phyloP scores from a whole-genome alignment of 352 stramenopile species.

The Phytopythium montanum region DNA sequence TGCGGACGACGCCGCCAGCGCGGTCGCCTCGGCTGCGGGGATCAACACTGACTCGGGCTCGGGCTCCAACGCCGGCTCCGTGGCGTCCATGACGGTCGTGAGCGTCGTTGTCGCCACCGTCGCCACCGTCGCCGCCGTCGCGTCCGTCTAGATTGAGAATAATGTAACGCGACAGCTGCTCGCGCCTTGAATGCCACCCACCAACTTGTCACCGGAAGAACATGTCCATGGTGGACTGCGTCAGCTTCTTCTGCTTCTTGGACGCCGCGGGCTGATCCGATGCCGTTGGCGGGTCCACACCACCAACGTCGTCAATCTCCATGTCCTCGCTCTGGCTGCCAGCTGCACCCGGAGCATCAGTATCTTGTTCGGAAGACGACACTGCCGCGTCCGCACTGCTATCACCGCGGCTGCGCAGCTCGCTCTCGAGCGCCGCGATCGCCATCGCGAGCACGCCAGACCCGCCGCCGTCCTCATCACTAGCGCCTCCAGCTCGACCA shows the following conservation, averaged over 20 bases:
- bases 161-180: background rate
- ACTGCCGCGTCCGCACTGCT: background rate
- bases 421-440: background rate
- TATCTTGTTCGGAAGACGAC: background rate
- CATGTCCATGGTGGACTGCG: constrained; percentile 1
- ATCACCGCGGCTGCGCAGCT: background rate
- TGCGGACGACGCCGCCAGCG: constrained; percentile 2
- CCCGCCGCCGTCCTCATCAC: background rate
- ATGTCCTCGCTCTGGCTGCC: background rate
- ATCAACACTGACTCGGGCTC: constrained; percentile 1
- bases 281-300: background rate
- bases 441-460: constrained; percentile 4
- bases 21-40: background rate
- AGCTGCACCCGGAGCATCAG: background rate
- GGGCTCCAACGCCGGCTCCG: background rate
- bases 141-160: background rate
- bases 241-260: background rate
- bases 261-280: background rate
- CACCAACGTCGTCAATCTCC: background rate
- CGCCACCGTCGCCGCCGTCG: background rate
- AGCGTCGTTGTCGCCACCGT: background rate
- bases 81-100: background rate
- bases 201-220: background rate
- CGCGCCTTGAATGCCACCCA: background rate
- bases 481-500: background rate